phyloP scores from a whole-genome alignment of 2,329 filamentous ascomycete species.

The Scedosporium dehoogii region DNA sequence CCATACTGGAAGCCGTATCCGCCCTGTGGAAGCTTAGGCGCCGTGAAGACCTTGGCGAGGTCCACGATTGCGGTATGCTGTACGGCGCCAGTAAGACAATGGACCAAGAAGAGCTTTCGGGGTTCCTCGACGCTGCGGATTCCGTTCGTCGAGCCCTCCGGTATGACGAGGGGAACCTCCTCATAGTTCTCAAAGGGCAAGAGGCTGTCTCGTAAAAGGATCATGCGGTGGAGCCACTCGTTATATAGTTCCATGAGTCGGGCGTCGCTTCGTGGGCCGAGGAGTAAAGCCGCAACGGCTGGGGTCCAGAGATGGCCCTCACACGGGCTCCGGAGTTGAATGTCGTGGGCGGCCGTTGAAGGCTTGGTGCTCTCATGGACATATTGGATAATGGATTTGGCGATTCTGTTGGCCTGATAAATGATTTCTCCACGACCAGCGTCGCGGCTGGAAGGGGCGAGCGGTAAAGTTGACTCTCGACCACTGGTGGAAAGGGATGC shows the following conservation, averaged over 20 bases:
- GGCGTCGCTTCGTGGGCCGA: constrained; percentile 3
- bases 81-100: constrained; percentile 3
- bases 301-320: constrained; percentile 6
- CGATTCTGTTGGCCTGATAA: neutral
- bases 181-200: constrained; percentile 15
- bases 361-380: neutral
- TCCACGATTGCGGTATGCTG: constrained; percentile 4
- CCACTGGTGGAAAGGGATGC: constrained; percentile 2
- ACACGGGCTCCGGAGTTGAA: constrained; percentile 1
- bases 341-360: neutral
- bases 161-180: constrained; percentile 9
- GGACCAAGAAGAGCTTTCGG: neutral
- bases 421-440: neutral
- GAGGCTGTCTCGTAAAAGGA: constrained; percentile 13
- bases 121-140: constrained; percentile 2
- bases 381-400: neutral
- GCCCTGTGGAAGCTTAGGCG: neutral
- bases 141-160: neutral
- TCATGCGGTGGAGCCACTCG: constrained; percentile 15
- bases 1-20: constrained; percentile 5
- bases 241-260: constrained; percentile 14
- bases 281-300: neutral
- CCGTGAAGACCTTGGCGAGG: constrained; percentile 5
- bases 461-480: constrained; percentile 2
- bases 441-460: neutral